Evolutionary conservation across 2,329 filamentous ascomycete species (phyloP).

Genomic region (Neonectria neomacrospora): DNA sequence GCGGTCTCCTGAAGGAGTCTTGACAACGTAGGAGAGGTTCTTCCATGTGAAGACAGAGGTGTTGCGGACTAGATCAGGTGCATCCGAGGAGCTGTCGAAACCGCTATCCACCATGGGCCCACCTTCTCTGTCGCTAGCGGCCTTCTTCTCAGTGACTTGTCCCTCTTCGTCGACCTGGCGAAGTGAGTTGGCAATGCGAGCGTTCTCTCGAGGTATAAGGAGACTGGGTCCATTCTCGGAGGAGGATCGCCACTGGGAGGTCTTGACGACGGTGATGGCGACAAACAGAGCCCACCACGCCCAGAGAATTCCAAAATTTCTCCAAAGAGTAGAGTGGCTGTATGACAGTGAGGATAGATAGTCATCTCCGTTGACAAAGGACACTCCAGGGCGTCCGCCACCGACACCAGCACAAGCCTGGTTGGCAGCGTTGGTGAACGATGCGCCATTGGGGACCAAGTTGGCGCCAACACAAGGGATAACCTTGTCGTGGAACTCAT

Average conservation of each 20-base stretch:
- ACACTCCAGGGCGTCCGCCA: constrained; percentile 62
- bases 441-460: constrained; percentile 62
- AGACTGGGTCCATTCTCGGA: constrained; percentile 65
- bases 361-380: constrained; percentile 64
- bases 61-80: constrained; percentile 63
- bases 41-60: constrained; percentile 80
- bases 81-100: constrained; percentile 37
- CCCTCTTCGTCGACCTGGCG: constrained; percentile 62
- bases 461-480: constrained; percentile 62
- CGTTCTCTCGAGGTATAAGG: constrained; percentile 70
- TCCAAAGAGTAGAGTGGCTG: constrained; percentile 63
- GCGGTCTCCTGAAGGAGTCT: constrained; percentile 69
- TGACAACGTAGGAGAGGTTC: constrained; percentile 76
- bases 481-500: constrained; percentile 72
- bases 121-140: constrained; percentile 12
- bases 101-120: constrained; percentile 32
- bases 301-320: constrained; percentile 71
- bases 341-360: constrained; percentile 68
- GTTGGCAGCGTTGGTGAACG: constrained; percentile 55
- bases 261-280: constrained; percentile 66
- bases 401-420: constrained; percentile 69
- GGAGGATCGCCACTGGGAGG: constrained; percentile 64
- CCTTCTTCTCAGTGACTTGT: constrained; percentile 43
- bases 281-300: constrained; percentile 72
- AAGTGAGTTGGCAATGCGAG: constrained; percentile 49